Conservation (phyloP, 257 asterid species). For the Galeopsis tetrahit region DNA sequence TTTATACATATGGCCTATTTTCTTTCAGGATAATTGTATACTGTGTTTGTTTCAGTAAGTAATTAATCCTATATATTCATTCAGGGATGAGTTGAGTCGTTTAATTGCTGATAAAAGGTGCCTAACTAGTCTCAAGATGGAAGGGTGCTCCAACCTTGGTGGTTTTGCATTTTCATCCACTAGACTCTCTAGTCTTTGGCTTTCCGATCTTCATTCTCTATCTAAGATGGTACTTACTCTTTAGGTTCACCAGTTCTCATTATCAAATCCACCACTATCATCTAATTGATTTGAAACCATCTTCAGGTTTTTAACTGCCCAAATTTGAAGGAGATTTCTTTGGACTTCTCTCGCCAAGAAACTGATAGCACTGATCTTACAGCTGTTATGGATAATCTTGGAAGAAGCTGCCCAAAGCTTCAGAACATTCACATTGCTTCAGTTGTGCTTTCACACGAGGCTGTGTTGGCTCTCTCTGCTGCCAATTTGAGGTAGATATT, state of each 20-base stretch:
- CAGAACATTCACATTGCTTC: constrained; percentile 89
- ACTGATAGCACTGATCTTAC: constrained; percentile 77
- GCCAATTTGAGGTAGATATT: constrained; percentile 75
- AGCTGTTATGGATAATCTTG: constrained; percentile 64
- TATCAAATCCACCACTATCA: not conserved
- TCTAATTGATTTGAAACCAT: constrained; percentile 5
- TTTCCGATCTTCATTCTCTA: constrained; percentile 82
- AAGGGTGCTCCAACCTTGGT: constrained; percentile 91
- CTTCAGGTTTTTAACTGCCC: constrained; percentile 84
- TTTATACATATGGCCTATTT: not conserved
- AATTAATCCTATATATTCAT: constrained; percentile 23
- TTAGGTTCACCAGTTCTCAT: not conserved
- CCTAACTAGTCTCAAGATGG: constrained; percentile 87
- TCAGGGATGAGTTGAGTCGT: constrained; percentile 91
- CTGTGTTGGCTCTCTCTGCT: constrained; percentile 80
- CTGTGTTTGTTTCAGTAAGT: not conserved
- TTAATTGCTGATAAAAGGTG: constrained; percentile 79
- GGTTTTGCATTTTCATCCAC: constrained; percentile 67
- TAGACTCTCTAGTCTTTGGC: constrained; percentile 77
- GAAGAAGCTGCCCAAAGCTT: constrained; percentile 87
- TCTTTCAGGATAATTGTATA: not conserved
- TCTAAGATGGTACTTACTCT: constrained; percentile 67
- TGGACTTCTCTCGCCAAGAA: constrained; percentile 83
- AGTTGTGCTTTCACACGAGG: constrained; percentile 70
- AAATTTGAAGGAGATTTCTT: constrained; percentile 76